Percentiles rank a stretch among this genome's conserved stretches.
phyloP scores from a whole-genome alignment of 2,329 filamentous ascomycete genomes.

The Bipolaris victoriae region DNA sequence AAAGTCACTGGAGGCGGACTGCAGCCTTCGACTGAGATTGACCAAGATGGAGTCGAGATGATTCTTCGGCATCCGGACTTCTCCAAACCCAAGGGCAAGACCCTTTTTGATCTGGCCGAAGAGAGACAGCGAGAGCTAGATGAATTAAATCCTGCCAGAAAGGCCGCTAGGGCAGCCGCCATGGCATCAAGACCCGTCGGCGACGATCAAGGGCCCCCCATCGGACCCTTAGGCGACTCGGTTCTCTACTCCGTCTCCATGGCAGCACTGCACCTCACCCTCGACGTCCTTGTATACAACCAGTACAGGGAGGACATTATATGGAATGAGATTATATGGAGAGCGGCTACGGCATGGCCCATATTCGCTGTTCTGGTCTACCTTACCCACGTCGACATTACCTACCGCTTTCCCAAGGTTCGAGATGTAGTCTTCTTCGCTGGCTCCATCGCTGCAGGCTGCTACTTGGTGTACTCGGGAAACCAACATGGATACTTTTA shows the following conservation, averaged over 20 bases:
- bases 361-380: slow-evolving; percentile 55
- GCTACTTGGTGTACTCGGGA: slow-evolving; percentile 80
- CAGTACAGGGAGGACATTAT: slow-evolving; percentile 74
- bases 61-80: slow-evolving; percentile 73
- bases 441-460: slow-evolving; percentile 68
- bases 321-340: slow-evolving; percentile 62
- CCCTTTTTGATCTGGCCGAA: slow-evolving; percentile 74
- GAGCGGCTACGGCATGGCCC: slow-evolving; percentile 57
- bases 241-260: slow-evolving; percentile 63
- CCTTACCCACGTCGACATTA: slow-evolving; percentile 50
- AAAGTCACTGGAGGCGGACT: slow-evolving; percentile 37
- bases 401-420: slow-evolving; percentile 52
- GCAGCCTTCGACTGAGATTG: slow-evolving; percentile 47
- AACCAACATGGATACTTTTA: slow-evolving; percentile 83
- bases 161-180: slow-evolving; percentile 44
- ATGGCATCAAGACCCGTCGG: slow-evolving; percentile 22
- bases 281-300: slow-evolving; percentile 79
- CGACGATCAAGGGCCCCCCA: slow-evolving; percentile 45
- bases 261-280: slow-evolving; percentile 74
- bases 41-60: slow-evolving; percentile 59
- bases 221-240: slow-evolving; percentile 56
- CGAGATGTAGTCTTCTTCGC: slow-evolving; percentile 66
- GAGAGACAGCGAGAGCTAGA: slow-evolving; percentile 59
- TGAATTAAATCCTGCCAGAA: slow-evolving; percentile 53
- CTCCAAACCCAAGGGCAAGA: slow-evolving; percentile 65